Conservation (phyloP, 345 rosid species). For the Citrus hindsii region DNA sequence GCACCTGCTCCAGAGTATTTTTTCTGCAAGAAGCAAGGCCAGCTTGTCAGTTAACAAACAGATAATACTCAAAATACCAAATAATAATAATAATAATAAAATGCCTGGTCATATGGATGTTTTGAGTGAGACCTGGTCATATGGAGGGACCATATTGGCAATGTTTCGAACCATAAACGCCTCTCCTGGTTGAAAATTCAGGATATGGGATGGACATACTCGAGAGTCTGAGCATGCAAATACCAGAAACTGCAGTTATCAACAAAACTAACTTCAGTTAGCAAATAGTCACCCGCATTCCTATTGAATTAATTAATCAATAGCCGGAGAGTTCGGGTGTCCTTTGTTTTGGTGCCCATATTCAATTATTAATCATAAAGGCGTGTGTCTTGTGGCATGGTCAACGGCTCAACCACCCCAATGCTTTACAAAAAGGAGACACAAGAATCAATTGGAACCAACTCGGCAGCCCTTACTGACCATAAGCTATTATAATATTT, state of each 20-base stretch:
- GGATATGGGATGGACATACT: constrained; percentile 88
- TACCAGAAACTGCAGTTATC: constrained; percentile 67
- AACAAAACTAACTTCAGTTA: background rate
- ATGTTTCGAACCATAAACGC: constrained; percentile 96
- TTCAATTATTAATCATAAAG: background rate
- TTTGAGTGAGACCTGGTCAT: constrained; percentile 45
- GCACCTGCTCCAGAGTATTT: constrained; percentile 77
- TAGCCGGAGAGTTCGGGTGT: background rate
- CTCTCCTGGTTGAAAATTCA: constrained; percentile 93
- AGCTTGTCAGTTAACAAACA: background rate
- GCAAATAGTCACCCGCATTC: background rate
- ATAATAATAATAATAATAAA: no score
- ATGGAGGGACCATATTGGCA: constrained; percentile 96
- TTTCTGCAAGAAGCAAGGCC: constrained; percentile 40
- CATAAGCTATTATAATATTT: background rate
- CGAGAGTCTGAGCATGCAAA: constrained; percentile 98
- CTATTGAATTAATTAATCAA: no score
- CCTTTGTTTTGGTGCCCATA: background rate
- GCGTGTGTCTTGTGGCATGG: background rate
- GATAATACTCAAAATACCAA: background rate
- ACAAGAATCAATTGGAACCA: background rate
- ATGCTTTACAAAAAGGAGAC: background rate
- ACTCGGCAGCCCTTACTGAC: background rate
- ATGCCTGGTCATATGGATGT: background rate
- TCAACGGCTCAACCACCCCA: background rate